Evolutionary conservation across 306 rosid genomes (phyloP).

Genomic region (Cicer pinnatifidum): DNA sequence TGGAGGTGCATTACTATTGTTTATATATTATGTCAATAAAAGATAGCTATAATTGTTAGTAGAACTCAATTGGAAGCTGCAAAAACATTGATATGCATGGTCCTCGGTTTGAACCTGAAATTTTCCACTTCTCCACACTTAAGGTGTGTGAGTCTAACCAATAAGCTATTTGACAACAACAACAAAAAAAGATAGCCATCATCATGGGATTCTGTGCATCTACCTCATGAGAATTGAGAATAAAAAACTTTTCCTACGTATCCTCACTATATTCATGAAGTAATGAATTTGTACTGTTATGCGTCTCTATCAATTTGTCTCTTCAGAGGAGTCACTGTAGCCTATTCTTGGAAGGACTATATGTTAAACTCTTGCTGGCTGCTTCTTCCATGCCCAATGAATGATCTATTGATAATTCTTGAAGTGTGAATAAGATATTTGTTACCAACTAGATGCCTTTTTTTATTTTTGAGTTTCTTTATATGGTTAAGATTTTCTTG

Average conservation of each 20-base stretch:
- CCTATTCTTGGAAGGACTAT: not conserved
- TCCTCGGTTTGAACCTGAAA: too few relatives aligned
- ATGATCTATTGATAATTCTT: constrained; percentile 30
- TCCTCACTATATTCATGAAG: not conserved
- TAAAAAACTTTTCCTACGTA: constrained; percentile 12
- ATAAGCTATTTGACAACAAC: too few relatives aligned
- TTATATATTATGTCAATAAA: constrained; percentile 1
- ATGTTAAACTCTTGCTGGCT: constrained; percentile 1
- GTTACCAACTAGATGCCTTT: not conserved
- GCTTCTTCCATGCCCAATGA: constrained; percentile 6
- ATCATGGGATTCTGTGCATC: constrained; percentile 21
- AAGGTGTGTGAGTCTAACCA: too few relatives aligned
- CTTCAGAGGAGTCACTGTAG: constrained; percentile 12
- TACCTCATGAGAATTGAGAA: constrained; percentile 10
- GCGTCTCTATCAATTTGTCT: not conserved
- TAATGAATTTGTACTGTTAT: constrained; percentile 34
- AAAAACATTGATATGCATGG: too few relatives aligned
- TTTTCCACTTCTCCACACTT: too few relatives aligned
- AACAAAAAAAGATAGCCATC: not conserved
- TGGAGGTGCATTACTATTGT: constrained; percentile 30
- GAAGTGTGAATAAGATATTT: constrained; percentile 37
- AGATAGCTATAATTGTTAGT: not conserved
- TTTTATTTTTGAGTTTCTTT: not conserved
- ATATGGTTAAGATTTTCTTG: constrained; percentile 16
- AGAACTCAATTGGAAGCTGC: too few relatives aligned